Conservation (phyloP, 2,329 filamentous ascomycete genomes). For the Dryadomyces quercus-mongolicae region DNA sequence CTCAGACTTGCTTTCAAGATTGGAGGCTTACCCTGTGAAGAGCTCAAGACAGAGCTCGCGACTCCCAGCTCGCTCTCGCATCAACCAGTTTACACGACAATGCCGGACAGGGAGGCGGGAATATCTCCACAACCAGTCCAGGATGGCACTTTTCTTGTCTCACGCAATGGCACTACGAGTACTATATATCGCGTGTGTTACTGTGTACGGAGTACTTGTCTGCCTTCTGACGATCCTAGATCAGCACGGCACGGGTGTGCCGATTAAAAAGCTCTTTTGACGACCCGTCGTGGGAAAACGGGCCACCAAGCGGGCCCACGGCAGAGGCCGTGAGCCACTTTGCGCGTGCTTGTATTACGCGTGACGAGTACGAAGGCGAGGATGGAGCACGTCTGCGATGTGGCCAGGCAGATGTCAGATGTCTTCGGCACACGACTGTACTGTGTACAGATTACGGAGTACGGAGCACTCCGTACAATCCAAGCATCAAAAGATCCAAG, state of each 20-base stretch:
- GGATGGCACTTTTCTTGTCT: not conserved
- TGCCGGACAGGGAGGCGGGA: too few species aligned
- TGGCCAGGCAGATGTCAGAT: too few species aligned
- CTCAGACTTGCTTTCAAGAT: too few species aligned
- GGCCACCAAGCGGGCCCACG: conserved; percentile 1
- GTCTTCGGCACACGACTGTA: too few species aligned
- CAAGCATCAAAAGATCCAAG: too few species aligned
- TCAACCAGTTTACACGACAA: too few species aligned
- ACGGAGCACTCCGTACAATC: too few species aligned
- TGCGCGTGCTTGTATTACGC: not conserved
- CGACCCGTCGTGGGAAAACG: conserved; percentile 1
- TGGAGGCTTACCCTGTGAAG: too few species aligned
- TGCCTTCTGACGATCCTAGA: not conserved
- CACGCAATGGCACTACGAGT: not conserved
- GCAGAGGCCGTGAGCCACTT: conserved; percentile 3
- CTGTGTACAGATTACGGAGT: too few species aligned
- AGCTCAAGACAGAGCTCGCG: too few species aligned
- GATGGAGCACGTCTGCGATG: not conserved
- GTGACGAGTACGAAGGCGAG: not conserved
- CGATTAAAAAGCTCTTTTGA: not conserved
- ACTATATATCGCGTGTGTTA: not conserved
- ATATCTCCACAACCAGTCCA: too few species aligned
- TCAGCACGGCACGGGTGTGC: not conserved
- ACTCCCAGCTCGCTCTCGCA: too few species aligned
- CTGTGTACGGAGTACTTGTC: not conserved